Conservation (phyloP, 2,329 filamentous ascomycete genomes). For the Sporothrix pallida region DNA sequence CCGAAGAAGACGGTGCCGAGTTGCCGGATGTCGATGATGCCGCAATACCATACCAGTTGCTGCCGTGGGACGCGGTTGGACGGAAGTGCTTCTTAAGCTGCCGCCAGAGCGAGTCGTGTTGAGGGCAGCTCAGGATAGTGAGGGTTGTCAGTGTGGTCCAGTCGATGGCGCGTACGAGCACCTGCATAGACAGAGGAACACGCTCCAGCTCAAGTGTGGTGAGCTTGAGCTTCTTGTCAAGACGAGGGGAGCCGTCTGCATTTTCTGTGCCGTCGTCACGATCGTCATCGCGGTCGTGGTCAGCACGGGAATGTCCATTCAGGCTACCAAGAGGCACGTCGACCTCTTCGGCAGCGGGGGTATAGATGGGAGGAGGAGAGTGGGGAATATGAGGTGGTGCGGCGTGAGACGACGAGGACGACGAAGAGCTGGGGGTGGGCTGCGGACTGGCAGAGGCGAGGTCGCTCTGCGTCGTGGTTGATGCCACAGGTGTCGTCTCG, state of each 20-base stretch:
- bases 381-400: neutral
- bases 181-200: constrained; percentile 72
- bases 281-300: neutral
- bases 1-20: neutral
- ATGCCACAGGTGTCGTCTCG: constrained; percentile 14
- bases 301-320: neutral
- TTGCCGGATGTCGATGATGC: constrained; percentile 34
- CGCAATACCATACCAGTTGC: constrained; percentile 40
- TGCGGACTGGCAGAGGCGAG: constrained; percentile 1
- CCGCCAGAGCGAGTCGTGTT: constrained; percentile 78
- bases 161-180: constrained; percentile 74
- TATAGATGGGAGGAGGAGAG: neutral
- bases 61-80: constrained; percentile 47
- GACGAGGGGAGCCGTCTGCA: constrained; percentile 28
- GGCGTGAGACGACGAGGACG: neutral
- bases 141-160: constrained; percentile 74
- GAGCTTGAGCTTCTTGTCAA: constrained; percentile 67
- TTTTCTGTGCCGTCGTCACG: neutral
- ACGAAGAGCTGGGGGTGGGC: constrained; percentile 1
- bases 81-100: constrained; percentile 68
- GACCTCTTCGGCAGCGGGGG: neutral
- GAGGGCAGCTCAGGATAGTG: constrained; percentile 74
- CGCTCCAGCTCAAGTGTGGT: constrained; percentile 77
- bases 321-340: constrained; percentile 1
- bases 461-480: neutral